Evolutionary conservation across 2,329 filamentous ascomycete species (phyloP).

Genomic region (Cadophora malorum): DNA sequence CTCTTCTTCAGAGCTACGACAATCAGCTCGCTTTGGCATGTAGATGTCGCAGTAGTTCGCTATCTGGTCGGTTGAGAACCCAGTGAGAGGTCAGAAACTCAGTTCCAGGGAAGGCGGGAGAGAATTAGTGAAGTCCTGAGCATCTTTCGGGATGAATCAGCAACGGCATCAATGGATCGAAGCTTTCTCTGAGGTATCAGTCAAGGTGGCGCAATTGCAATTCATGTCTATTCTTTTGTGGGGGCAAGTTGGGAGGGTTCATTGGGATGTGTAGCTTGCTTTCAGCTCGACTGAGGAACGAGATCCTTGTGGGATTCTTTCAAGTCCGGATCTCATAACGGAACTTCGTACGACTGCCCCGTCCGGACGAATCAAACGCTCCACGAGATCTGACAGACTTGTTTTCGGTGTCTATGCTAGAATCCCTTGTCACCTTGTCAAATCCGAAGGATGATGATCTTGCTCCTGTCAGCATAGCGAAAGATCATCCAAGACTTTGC

Average conservation of each 20-base stretch:
- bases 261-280: background rate
- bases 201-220: slow-evolving; percentile 52
- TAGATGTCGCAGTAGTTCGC: slow-evolving; percentile 57
- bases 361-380: no score
- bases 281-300: background rate
- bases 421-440: background rate
- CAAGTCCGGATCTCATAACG: background rate
- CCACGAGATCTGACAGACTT: background rate
- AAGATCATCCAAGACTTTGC: background rate
- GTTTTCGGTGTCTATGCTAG: background rate
- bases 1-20: slow-evolving; percentile 37
- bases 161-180: slow-evolving; percentile 45
- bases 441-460: background rate
- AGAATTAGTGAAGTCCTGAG: slow-evolving; percentile 46
- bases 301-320: background rate
- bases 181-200: slow-evolving; percentile 55
- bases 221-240: slow-evolving; percentile 49
- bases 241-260: background rate
- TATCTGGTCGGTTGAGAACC: slow-evolving; percentile 50
- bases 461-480: background rate
- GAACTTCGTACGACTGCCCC: no score
- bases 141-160: slow-evolving; percentile 48
- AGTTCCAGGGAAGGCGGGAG: slow-evolving; percentile 50
- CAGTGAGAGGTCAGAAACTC: slow-evolving; percentile 50
- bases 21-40: slow-evolving; percentile 40